Conservation (phyloP, 1,284 basidiomycete species). For the Microbotryum silenes-acaulis region DNA sequence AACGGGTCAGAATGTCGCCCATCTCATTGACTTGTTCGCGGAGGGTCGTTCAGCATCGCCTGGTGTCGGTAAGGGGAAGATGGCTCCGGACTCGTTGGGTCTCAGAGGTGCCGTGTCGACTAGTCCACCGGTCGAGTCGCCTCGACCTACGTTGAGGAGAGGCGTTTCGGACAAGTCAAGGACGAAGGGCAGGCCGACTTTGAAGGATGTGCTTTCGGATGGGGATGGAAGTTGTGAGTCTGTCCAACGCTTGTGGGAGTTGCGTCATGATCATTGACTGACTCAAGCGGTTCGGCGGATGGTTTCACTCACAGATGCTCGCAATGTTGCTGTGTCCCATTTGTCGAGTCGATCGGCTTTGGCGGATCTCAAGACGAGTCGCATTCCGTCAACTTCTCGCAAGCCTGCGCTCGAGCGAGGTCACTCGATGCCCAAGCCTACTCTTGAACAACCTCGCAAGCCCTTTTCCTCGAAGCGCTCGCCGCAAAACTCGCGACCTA, state of each 20-base stretch:
- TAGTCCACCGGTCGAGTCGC: neutral
- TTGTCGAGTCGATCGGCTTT: slow-evolving; percentile 11
- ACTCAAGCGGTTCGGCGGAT: neutral
- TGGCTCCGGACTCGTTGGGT: neutral
- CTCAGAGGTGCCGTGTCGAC: neutral
- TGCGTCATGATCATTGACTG: too few relatives aligned
- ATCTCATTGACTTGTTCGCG: slow-evolving; percentile 55
- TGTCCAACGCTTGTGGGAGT: neutral
- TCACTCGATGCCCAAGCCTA: neutral
- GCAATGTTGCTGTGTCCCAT: slow-evolving; percentile 25
- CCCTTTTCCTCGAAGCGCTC: neutral
- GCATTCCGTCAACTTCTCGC: slow-evolving; percentile 8
- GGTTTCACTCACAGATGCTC: slow-evolving; percentile 8
- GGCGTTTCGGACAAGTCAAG: slow-evolving; percentile 9
- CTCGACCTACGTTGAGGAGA: slow-evolving; percentile 6
- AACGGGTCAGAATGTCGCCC: slow-evolving; percentile 56
- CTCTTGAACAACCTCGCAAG: too few relatives aligned
- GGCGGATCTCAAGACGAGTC: slow-evolving; percentile 14
- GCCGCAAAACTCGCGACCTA: neutral
- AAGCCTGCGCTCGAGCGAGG: neutral
- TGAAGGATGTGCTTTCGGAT: slow-evolving; percentile 9
- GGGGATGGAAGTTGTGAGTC: slow-evolving; percentile 6
- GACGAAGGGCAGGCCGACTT: neutral
- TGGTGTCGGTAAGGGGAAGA: neutral
- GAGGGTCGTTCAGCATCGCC: slow-evolving; percentile 8